Base-by-base conservation (phyloP, 306 rosid species). In the Vigna hirtella region DNA sequence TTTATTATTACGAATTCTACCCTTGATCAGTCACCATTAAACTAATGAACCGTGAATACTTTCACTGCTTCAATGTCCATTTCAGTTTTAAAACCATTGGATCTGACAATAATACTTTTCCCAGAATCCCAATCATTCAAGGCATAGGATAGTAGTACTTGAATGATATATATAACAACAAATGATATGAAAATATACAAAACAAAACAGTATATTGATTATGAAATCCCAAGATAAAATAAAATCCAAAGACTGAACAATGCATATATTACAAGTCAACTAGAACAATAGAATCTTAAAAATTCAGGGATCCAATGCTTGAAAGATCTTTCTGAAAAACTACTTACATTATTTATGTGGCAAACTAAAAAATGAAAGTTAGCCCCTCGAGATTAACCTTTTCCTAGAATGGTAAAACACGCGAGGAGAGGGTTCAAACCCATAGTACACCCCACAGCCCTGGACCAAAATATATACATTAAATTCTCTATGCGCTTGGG, bases 101-200 rank as follows among this genome's bases (percentile, higher is more conserved):
- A 20, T 20, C 15, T 10, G 22, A 49, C 15, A 32, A 61, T 62
- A 62, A 16, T 62, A 11, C 14, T 62, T 76, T 50, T 65, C 65
- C 43, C 16, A 32, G 17, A 51, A 20, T 9, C 30, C 17, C 38
- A 76, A 64, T 36, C 64, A 51, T 49, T 49, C 38, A 34, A 34
- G 38, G 38, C 38, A 45, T 38, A 38, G 43, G 43, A 1, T 42
- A 42, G 12, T 52, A 17, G 58, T 52, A 52, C 58, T 17, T 28
- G 20, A 72, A 55, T 9, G 16, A 15, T n/a, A 74, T 43, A 24
- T 73, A 34, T 38, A 73, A 57, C 55, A n/a, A 48, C 63, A 76
- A 76, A 43, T 14, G 9, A 48, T 62, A 17, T 48, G 32, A 26
- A 10, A n/a, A 47, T 12, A 64, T 20, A 52, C 18, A 51, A 65